These are phyloP conservation scores for Kwoniella dejecticola DNA, from an alignment of 768 basidiomycete genomes.

Conservation along the genomic window DNA sequence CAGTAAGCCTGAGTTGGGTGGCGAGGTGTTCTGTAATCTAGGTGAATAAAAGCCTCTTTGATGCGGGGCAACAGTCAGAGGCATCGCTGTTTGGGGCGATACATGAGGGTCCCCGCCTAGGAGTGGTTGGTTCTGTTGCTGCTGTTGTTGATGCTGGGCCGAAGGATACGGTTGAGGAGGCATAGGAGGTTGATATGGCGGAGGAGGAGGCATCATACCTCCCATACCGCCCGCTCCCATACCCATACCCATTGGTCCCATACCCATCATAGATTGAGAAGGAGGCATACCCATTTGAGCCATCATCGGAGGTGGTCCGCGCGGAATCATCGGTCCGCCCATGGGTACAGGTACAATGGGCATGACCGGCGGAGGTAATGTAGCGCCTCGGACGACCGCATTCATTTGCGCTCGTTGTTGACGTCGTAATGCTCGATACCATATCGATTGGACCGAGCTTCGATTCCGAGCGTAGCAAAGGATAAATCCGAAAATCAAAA, in stretches of 20 bases:
- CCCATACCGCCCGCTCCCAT: no score
- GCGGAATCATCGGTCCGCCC: conserved; percentile 11
- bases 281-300: conserved; percentile 1
- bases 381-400: conserved; percentile 33
- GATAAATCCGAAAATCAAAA: conserved; percentile 75
- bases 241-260: no score
- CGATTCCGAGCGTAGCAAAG: conserved; percentile 63
- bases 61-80: background rate
- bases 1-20: conserved; percentile 1
- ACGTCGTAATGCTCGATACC: conserved; percentile 43
- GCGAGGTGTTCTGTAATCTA: conserved; percentile 12
- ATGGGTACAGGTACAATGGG: conserved; percentile 16
- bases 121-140: conserved; percentile 11
- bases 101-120: background rate
- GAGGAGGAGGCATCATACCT: background rate
- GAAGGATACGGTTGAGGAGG: background rate
- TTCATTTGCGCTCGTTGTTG: conserved; percentile 47
- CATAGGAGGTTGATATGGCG: conserved; percentile 21
- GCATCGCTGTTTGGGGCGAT: conserved; percentile 2
- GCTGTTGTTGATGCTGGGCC: background rate
- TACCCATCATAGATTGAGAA: conserved; percentile 6
- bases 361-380: conserved; percentile 37
- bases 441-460: conserved; percentile 46
- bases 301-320: conserved; percentile 4
- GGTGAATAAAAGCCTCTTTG: conserved; percentile 20